Percentiles rank a stretch among this genome's conserved stretches.
Conservation (phyloP, 805 yeast species). For the Lipomyces orientalis region DNA sequence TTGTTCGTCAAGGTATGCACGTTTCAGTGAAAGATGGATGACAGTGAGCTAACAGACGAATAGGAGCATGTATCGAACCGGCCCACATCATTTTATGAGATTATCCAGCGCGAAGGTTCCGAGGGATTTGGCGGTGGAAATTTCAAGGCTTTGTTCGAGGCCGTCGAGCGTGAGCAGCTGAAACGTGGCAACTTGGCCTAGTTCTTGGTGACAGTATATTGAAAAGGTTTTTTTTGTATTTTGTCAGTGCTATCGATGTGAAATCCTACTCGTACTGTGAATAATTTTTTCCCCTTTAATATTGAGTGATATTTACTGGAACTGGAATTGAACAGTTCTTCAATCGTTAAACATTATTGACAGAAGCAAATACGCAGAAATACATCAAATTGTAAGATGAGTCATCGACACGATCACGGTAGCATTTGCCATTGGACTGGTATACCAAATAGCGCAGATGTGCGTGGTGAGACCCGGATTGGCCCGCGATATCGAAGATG, state of each 20-base stretch:
- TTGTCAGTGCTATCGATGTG: neutral
- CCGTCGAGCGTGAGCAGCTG: slow-evolving; percentile 77
- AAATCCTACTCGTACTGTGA: neutral
- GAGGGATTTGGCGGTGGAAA: slow-evolving; percentile 91
- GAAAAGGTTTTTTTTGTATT: no score
- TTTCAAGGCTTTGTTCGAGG: slow-evolving; percentile 79
- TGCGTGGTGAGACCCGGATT: neutral
- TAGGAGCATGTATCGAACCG: slow-evolving; percentile 49
- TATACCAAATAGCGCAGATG: no score
- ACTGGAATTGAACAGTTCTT: neutral
- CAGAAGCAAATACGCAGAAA: neutral
- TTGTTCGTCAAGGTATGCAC: slow-evolving; percentile 62
- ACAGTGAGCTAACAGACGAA: neutral
- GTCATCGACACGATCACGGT: no score
- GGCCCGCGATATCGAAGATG: neutral
- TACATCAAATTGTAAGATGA: no score
- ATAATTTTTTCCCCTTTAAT: neutral
- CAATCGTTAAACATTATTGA: neutral
- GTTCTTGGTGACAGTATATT: neutral
- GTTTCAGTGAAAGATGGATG: neutral
- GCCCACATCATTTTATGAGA: slow-evolving; percentile 81
- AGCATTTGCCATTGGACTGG: no score
- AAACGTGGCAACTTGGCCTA: slow-evolving; percentile 61
- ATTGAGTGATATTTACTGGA: neutral
- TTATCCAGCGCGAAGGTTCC: slow-evolving; percentile 79